Evolutionary conservation across 352 stramenopile genomes (phyloP), one percentile per base, ranked within the genome.

Genomic region (Elongisporangium prolatum): DNA sequence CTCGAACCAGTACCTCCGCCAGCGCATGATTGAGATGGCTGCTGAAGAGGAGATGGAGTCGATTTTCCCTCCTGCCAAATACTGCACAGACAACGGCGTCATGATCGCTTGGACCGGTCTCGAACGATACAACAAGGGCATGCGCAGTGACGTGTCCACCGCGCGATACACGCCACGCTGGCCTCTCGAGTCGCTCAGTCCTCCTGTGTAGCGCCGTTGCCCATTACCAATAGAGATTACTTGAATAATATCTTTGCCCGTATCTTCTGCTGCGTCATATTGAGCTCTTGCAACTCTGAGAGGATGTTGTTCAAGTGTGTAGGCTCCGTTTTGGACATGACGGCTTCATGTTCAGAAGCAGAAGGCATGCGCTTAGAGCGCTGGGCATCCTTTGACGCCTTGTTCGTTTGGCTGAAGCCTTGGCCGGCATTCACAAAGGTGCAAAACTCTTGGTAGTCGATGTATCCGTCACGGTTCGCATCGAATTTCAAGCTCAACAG

Each of bases 41-140:
- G n/a, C 50, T 0, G 67, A 82, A 49, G 79, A 92, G 63, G 71
- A 63, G 2, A 49, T 93, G 1, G 44, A 68, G 9, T 61, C 62
- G 4, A 55, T 87, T 10, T 84, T 91, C 24, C 77, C 83, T 18
- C 82, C 86, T 5, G 67, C 76, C 18, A 75, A 91, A 60, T 89
- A 99, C 48, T 99, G 97, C 77, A 99, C 97, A 2, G 97, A 99
- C 84, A 99, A 99, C 68, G 97, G 95, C 50, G 94, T 97, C 21
- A 98, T 98, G 93, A 76, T 98, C 50, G 97, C 97, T 2, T 99
- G 95, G 96, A 91, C 96, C 8, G 96, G 91, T 6, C 69, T 93
- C 13, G 84, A 96, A 61, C 69, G 77, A 21, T 80, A 89, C 59
- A 40, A 54, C 8, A 61, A 60, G 4, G 81, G 80, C 21, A 77